phyloP scores from a whole-genome alignment of 1,284 basidiomycete species.

The Ganoderma sp. region DNA sequence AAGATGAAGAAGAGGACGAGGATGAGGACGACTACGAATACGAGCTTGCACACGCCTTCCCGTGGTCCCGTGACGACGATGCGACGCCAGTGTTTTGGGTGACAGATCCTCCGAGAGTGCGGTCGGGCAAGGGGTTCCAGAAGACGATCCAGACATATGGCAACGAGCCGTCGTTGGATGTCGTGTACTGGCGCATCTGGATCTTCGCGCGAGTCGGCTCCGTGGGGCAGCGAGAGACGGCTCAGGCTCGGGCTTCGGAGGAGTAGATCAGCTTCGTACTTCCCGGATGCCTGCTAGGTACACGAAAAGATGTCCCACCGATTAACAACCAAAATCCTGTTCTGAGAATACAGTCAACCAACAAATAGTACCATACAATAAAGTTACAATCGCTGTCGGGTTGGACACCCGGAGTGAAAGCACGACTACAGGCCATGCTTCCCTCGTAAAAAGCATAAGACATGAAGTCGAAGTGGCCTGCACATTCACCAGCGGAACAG shows the following conservation, averaged over 20 bases:
- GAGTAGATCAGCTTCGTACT: too few species aligned
- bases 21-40: not conserved
- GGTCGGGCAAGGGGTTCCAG: slow-evolving; percentile 12
- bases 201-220: slow-evolving; percentile 29
- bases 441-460: not conserved
- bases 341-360: not conserved
- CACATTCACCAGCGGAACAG: not conserved
- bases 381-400: not conserved
- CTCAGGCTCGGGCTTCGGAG: too few species aligned
- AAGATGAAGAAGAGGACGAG: not conserved
- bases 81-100: slow-evolving; percentile 29
- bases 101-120: slow-evolving; percentile 13
- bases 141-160: slow-evolving; percentile 29
- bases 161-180: slow-evolving; percentile 25
- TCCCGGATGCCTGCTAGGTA: not conserved
- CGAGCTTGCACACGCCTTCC: not conserved
- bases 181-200: slow-evolving; percentile 29
- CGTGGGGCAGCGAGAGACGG: not conserved
- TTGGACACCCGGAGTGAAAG: not conserved
- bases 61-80: not conserved
- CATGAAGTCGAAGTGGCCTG: too few species aligned
- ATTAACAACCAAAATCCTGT: not conserved
- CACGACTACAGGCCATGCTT: not conserved
- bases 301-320: not conserved
- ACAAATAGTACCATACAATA: not conserved